Evolutionary conservation across 2,329 filamentous ascomycete species (phyloP).

Genomic region (Phyllosticta paracitricarpa): DNA sequence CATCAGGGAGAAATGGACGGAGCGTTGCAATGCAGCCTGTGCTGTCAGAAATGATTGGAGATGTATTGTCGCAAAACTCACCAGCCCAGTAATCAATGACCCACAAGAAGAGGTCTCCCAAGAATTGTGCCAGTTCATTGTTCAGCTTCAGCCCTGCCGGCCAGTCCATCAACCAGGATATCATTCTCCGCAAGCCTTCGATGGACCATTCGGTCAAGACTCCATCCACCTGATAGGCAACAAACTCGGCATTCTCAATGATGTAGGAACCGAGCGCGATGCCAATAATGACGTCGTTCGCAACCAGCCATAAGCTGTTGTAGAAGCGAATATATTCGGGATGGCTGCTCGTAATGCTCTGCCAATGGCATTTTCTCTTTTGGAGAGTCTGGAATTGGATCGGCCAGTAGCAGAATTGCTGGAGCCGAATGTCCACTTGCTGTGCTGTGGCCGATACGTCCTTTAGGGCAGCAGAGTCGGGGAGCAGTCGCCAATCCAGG

Average conservation of each 20-base stretch:
- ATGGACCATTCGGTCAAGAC: conserved; percentile 77
- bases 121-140: conserved; percentile 81
- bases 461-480: conserved; percentile 75
- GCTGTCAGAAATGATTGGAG: conserved; percentile 16
- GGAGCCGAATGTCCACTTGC: conserved; percentile 90
- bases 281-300: conserved; percentile 97
- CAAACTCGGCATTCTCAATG: conserved; percentile 82
- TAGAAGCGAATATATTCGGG: conserved; percentile 99
- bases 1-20: conserved; percentile 67
- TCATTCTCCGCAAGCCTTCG: conserved; percentile 76
- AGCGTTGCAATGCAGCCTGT: conserved; percentile 65
- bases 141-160: conserved; percentile 93
- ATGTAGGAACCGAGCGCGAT: conserved; percentile 95
- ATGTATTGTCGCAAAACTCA: conserved; percentile 32
- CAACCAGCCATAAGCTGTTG: conserved; percentile 96
- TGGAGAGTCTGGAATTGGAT: conserved; percentile 89
- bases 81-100: conserved; percentile 97
- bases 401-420: conserved; percentile 99
- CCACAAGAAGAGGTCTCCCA: conserved; percentile 94
- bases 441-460: conserved; percentile 95
- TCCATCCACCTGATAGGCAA: conserved; percentile 67
- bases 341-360: conserved; percentile 88
- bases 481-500: conserved; percentile 74
- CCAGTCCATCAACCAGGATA: conserved; percentile 92
- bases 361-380: conserved; percentile 85